Evolutionary conservation across 768 basidiomycete genomes (phyloP), one percentile per base, ranked within the genome.

Genomic region (Holtermanniella nyarrowii): DNA sequence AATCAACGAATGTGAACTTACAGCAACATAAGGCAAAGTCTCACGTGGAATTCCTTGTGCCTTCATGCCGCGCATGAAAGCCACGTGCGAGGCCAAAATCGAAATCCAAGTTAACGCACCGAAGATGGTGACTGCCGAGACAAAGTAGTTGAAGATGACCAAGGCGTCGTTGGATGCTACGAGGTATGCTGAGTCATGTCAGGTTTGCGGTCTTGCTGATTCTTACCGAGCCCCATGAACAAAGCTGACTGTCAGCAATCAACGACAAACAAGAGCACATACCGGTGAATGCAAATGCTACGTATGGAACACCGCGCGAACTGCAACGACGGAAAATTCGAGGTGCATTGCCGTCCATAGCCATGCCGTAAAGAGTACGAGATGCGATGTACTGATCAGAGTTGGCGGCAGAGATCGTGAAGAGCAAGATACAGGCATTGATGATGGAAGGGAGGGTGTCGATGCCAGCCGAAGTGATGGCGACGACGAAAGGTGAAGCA

Each of bases 301-400:
- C 56, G 26, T 68, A 60, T 16, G 81, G 81, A n/a, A 81, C 68
- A 52, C 82, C 81, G 26, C 63, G 57, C 60, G 72, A 73, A 42
- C 76, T 79, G 67, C 75, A 76, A 57, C 74, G 74, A 22, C 76
- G 55, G 62, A 80, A 76, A 61, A 80, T 61, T 37, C 60, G 59
- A 4, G 85, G 75, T 1, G 74, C 73, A 49, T 73, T 71, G 3
- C 69, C 68, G 39, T 74, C 70, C 39, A 65, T 56, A 7, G 73
- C 63, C 57, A 75, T 64, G 20, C 59, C 53, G 39, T 56, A 52
- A 31, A 37, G 48, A 21, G 54, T 41, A 42, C 48, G 51, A 42
- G 58, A 55, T 26, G 59, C 61, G 41, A 70, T 60, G 56, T 69
- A 72, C 46, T 64, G 60, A 42, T 65, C 64, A 20, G 68, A 61